Base-by-base conservation (phyloP, 352 stramenopile species). In the Phytophthora quininea region DNA sequence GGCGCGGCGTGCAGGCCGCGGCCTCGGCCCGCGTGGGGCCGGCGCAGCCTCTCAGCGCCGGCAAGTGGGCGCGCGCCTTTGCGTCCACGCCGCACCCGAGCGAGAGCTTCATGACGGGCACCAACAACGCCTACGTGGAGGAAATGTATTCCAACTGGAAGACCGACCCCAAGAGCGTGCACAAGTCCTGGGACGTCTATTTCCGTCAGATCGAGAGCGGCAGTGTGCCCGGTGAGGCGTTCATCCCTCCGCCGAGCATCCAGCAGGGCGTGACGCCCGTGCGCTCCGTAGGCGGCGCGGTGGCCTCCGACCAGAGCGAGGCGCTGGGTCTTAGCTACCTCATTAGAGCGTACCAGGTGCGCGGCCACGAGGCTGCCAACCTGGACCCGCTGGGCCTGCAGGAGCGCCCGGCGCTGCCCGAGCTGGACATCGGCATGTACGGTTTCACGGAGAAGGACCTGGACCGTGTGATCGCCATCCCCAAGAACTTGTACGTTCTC, bases 321-420 rank as follows among this genome's bases (percentile, higher is more conserved):
- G 83, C 86, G 14, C 80, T 99, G 45, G 96, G 95, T 0, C 74
- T 99, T 33, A 97, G 96, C 47, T 98, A 99, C 80, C 79, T 99
- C 46, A 99, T 99, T 77, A 93, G 97, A 50, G 91, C 98, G 30
- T 99, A 99, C 74, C 97, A 99, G 84, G 90, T 97, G 49, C 97
- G 97, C 54, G 97, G 98, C 37, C 98, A 99, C 74, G 90, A 98
- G 64, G 87, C 83, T 11, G 96, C 97, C 42, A 98, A 99, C 66
- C 73, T 99, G 46, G 98, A 99, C 77, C 98, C 98, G n/a, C 79
- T 99, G n/a, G 93, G 89, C 2, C 73, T 99, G 53, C 74, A 89
- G 54, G 73, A 90, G 62, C 78, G 77, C 32, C 77, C 68, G 1
- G 62, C 82, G 32, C 65, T 96, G 29, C 75, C 80, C 0, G 93